Percentiles rank a stretch among this genome's conserved stretches.
These are phyloP conservation scores for Ogataea nakhonphanomensis DNA, from an alignment of 805 yeast species.

Conservation along the genomic window DNA sequence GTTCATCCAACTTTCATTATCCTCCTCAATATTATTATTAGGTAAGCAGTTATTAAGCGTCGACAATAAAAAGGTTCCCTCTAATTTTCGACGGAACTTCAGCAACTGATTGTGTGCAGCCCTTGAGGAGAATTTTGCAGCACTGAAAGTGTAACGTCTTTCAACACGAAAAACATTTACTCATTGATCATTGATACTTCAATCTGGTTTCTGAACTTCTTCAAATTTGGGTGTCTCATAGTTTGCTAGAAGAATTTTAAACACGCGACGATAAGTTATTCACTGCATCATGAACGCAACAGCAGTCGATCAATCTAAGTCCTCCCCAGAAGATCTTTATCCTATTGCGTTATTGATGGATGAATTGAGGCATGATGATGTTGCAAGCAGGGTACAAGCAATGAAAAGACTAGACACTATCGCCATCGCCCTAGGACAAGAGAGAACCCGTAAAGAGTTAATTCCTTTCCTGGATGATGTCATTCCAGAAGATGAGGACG, in stretches of 20 bases:
- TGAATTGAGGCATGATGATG: constrained; percentile 92
- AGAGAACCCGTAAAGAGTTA: constrained; percentile 83
- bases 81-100: constrained; percentile 6
- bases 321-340: constrained; percentile 58
- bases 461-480: constrained; percentile 87
- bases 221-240: too few relatives aligned
- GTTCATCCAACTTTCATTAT: too few relatives aligned
- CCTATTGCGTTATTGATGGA: constrained; percentile 97
- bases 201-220: too few relatives aligned
- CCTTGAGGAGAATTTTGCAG: too few relatives aligned
- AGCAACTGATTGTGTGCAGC: constrained; percentile 1
- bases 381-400: constrained; percentile 87
- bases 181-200: too few relatives aligned
- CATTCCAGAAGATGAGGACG: constrained; percentile 97
- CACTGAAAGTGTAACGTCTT: too few relatives aligned
- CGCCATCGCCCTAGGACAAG: constrained; percentile 92
- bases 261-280: too few relatives aligned
- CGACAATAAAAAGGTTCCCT: neutral
- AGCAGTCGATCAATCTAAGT: constrained; percentile 2
- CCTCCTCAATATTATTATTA: too few relatives aligned
- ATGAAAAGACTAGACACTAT: constrained; percentile 93
- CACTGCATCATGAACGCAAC: constrained; percentile 1
- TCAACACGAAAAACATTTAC: too few relatives aligned
- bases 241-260: neutral
- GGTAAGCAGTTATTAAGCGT: neutral